These are phyloP conservation scores for Otatea glauca DNA, from an alignment of 176 grass and related monocot genomes.

Conservation along the genomic window DNA sequence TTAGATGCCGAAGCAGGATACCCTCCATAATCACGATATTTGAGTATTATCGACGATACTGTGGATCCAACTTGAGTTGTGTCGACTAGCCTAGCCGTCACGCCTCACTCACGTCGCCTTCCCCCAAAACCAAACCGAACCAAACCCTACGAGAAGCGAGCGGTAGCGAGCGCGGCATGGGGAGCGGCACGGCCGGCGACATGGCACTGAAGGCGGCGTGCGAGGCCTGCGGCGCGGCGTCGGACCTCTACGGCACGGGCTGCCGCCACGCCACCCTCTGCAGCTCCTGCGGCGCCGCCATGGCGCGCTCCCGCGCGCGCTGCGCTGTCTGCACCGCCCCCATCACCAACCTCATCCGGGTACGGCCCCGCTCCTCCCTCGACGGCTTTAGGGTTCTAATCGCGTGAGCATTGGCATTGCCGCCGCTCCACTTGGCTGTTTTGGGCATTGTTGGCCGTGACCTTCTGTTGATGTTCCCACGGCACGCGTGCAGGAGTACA, in stretches of 20 bases:
- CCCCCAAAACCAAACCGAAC: conserved; percentile 17
- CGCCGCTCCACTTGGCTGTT: not conserved
- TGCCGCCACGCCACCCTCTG: conserved; percentile 87
- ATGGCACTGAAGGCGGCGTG: conserved; percentile 73
- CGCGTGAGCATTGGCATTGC: not conserved
- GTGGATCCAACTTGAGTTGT: too few relatives aligned
- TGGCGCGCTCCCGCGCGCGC: conserved; percentile 48
- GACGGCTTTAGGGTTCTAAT: not conserved
- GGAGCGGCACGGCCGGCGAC: conserved; percentile 25
- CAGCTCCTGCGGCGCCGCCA: conserved; percentile 55
- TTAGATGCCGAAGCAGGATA: too few relatives aligned
- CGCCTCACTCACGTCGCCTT: not conserved
- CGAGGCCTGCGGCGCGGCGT: conserved; percentile 51
- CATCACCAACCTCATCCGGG: conserved; percentile 71
- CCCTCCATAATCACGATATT: too few relatives aligned
- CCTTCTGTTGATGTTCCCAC: conserved; percentile 6
- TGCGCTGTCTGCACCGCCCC: conserved; percentile 68
- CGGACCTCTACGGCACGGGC: conserved; percentile 61
- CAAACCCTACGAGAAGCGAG: conserved; percentile 39
- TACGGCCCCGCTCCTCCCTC: conserved; percentile 15
- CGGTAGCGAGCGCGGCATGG: conserved; percentile 5
- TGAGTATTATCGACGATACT: too few relatives aligned
- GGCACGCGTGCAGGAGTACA: conserved; percentile 57
- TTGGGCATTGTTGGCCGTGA: not conserved
- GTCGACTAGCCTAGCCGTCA: too few relatives aligned